Base-by-base conservation (phyloP, 2,329 filamentous ascomycete species). In the Phyllosticta paracitricarpa region DNA sequence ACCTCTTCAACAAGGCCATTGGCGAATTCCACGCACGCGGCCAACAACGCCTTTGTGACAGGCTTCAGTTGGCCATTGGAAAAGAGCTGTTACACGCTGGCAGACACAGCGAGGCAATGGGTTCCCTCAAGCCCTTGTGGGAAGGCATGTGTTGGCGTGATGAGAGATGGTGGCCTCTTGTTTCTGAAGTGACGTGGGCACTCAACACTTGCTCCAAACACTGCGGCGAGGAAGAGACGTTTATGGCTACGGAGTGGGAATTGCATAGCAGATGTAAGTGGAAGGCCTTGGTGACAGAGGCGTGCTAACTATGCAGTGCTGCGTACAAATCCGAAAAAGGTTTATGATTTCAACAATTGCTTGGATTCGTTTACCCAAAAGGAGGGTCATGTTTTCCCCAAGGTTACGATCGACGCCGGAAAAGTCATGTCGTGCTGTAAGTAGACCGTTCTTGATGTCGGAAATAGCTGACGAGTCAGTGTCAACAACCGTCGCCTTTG, bases 111-210 rank as follows among this genome's bases (percentile, higher is more conserved):
- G 77, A 82, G 54, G 84, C 82, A 6, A 73, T 82, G 59, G 69
- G 76, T 25, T 72, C 81, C 2, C 73, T 87, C 22, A 73, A 73
- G 40, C 76, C 81, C 3, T 68, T 85, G 1, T 87, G 84, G 84
- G 68, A 79, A 51, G 75, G 69, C 9, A 78, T 82, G 68, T 77
- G 74, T n/a, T 87, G 84, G 84, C 79, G 84, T 54, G 72, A 71
- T 53, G 79, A 84, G 67, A 77, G 80, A n/a, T 87, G 84, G 84
- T 83, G 80, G 77, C 69, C 73, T 52, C 73, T 84, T 3, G 81
- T 84, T 64, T 76, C 76, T 59, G 78, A 80, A 51, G 78, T 84
- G 51, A 74, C 81, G 54, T 81, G 78, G 75, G 73, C 77, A 8
- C 71, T 86, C 48, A 76, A 83, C 63, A 77, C 82, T 62, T 83